Percentiles rank a stretch among this genome's conserved stretches.
Evolutionary conservation across 2,329 filamentous ascomycete species (phyloP).

Genomic region (Colletotrichum somersetense): DNA sequence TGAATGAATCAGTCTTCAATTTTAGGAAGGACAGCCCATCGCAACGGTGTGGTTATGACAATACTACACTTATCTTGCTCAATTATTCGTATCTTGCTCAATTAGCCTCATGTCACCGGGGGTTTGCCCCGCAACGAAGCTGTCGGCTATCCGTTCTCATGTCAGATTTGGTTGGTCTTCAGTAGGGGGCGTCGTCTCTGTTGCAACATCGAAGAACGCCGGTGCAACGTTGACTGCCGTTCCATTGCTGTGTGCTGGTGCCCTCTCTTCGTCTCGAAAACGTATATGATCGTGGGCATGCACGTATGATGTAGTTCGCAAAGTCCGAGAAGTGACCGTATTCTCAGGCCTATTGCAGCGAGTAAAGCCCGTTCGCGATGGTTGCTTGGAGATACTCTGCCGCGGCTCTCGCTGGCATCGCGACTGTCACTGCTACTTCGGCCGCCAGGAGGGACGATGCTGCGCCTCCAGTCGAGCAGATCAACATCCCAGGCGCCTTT

Average conservation of each 20-base stretch:
- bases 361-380: neutral
- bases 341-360: neutral
- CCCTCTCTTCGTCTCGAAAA: neutral
- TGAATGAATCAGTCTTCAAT: neutral
- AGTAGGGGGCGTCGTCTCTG: neutral
- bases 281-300: neutral
- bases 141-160: neutral
- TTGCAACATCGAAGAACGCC: neutral
- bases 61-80: conserved; percentile 27
- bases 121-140: conserved; percentile 22
- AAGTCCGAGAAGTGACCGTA: neutral
- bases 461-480: conserved; percentile 37
- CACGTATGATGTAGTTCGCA: neutral
- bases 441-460: neutral
- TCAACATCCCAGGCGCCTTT: conserved; percentile 61
- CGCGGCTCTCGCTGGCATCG: conserved; percentile 24
- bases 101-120: conserved; percentile 20
- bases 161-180: neutral
- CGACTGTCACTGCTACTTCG: conserved; percentile 7
- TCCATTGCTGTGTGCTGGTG: neutral
- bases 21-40: too few species aligned
- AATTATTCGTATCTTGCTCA: conserved; percentile 38
- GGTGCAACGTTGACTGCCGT: conserved; percentile 17
- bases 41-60: neutral
- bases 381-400: conserved; percentile 22